These are phyloP conservation scores for Picea engelmannii DNA, from an alignment of 83 land plant species.

Conservation along the genomic window DNA sequence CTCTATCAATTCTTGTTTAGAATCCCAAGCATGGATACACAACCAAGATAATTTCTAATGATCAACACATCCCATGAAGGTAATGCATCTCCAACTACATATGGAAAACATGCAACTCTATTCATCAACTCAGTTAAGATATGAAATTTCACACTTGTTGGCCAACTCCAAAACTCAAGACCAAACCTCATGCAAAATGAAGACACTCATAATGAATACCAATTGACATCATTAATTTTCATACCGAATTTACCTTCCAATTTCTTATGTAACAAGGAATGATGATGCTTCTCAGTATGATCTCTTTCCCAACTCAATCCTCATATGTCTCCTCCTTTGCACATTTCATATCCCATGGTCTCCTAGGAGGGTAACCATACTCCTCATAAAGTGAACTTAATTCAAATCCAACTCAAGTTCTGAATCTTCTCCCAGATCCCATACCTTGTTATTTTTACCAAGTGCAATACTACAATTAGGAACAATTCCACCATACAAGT, in stretches of 20 bases:
- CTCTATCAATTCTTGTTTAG: not conserved
- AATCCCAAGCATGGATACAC: not conserved
- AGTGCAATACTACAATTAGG: not conserved
- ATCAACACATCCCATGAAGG: too few relatives aligned
- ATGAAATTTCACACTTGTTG: not conserved
- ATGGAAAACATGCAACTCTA: not conserved
- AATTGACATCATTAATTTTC: not conserved
- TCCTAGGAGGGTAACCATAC: not conserved
- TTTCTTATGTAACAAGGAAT: not conserved
- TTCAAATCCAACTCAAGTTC: not conserved
- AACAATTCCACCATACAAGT: not conserved
- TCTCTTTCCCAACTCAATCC: not conserved
- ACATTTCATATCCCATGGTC: not conserved
- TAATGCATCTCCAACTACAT: not conserved
- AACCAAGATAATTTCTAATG: not conserved
- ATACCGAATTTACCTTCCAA: not conserved
- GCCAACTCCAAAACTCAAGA: not conserved
- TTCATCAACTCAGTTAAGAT: not conserved
- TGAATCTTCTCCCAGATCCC: not conserved
- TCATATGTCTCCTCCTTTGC: not conserved
- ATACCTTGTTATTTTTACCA: not conserved
- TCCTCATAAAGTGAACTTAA: not conserved
- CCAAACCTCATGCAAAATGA: conserved; percentile 1
- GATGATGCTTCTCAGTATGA: not conserved
- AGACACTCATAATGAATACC: not conserved